Conservation (phyloP, 306 rosid species). For the Prunus persica region Prunus_persica_NCBIv2 NC_034015.1:3295001-3295500, state of each 20-base stretch:
- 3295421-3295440: constrained; percentile 16
- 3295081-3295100: neutral
- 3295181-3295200: neutral
- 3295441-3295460: neutral
- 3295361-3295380: constrained; percentile 27
- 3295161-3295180: neutral
- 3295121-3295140: neutral
- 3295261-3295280: constrained; percentile 46
- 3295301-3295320: constrained; percentile 42
- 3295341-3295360: constrained; percentile 36
- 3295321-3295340: constrained; percentile 17
- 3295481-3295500: neutral
- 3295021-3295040: neutral
- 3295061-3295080: neutral
- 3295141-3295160: neutral
- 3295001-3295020: neutral
- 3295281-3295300: constrained; percentile 39
- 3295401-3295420: constrained; percentile 88
- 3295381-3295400: constrained; percentile 59
- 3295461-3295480: neutral
- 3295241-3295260: constrained; percentile 53
- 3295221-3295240: neutral
- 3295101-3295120: neutral
- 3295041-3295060: neutral
- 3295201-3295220: neutral